A percentile compares a stretch with the other conserved stretches of the same genome.
These are phyloP conservation scores for Trypethelium eluteriae DNA, from an alignment of 495 filamentous ascomycete genomes.

Conservation along the genomic window DNA sequence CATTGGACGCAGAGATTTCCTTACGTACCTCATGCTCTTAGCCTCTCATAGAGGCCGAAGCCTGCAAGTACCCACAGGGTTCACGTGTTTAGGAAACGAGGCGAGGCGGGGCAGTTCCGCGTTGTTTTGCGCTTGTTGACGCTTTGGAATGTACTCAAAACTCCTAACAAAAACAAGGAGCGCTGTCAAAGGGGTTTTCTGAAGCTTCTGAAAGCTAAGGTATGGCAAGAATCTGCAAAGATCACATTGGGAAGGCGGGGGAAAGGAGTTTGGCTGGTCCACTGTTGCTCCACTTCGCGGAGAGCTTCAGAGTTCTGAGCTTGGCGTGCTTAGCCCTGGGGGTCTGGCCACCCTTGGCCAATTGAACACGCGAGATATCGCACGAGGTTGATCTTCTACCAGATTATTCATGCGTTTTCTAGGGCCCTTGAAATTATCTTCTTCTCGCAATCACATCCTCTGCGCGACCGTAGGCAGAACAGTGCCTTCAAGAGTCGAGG, in stretches of 20 bases:
- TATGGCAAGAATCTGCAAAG: not conserved
- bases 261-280: not conserved
- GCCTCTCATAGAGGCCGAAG: not conserved
- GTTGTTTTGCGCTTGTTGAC: too few species aligned
- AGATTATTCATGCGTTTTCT: too few species aligned
- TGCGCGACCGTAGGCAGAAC: too few species aligned
- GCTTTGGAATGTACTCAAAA: not conserved
- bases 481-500: too few species aligned
- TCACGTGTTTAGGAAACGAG: not conserved
- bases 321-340: not conserved
- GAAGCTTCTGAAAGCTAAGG: not conserved
- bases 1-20: not conserved
- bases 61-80: not conserved
- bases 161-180: not conserved
- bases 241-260: not conserved
- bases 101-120: not conserved
- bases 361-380: not conserved
- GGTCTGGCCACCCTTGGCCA: not conserved
- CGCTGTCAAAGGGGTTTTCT: not conserved
- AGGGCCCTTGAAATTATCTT: too few species aligned
- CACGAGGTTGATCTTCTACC: not conserved
- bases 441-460: too few species aligned
- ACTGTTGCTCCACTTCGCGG: not conserved
- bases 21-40: slow-evolving; percentile 8
- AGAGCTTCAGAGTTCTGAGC: not conserved